Percentiles rank a stretch among this genome's conserved stretches.
Conservation (phyloP, 257 asterid species). For the Petrea volubilis region DNA sequence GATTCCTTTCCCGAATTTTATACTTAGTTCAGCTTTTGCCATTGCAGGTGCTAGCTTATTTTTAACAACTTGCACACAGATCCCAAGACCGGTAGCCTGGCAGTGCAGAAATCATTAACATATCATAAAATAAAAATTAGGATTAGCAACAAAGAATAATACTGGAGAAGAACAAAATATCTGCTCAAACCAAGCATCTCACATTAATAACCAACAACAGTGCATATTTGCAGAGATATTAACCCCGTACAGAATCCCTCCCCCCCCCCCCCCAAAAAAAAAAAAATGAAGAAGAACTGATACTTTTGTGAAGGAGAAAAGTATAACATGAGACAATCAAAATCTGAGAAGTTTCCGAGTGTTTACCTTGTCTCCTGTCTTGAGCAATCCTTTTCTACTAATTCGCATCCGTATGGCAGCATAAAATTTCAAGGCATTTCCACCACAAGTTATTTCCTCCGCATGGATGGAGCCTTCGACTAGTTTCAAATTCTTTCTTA, state of each 20-base stretch:
- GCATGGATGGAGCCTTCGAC: conserved; percentile 53
- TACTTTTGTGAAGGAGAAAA: neutral
- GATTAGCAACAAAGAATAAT: too few species aligned
- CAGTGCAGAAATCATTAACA: neutral
- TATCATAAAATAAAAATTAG: neutral
- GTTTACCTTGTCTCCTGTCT: conserved; percentile 60
- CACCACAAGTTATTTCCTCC: conserved; percentile 92
- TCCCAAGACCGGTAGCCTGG: conserved; percentile 87
- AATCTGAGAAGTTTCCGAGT: neutral
- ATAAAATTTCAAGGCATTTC: conserved; percentile 91
- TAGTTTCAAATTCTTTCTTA: conserved; percentile 52
- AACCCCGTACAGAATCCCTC: too few species aligned
- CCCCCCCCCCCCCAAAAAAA: neutral
- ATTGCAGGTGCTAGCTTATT: conserved; percentile 85
- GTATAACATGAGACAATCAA: neutral
- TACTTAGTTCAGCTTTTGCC: conserved; percentile 68
- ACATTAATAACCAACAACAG: too few species aligned
- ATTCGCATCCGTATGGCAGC: conserved; percentile 88
- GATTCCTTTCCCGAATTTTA: conserved; percentile 76
- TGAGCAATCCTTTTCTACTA: conserved; percentile 72
- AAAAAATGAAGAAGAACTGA: neutral
- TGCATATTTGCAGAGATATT: too few species aligned
- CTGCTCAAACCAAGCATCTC: too few species aligned
- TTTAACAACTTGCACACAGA: conserved; percentile 78
- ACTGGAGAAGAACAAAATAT: too few species aligned